phyloP scores from a whole-genome alignment of 2,329 filamentous ascomycete species.

The Tolypocladium guangdongense region DNA sequence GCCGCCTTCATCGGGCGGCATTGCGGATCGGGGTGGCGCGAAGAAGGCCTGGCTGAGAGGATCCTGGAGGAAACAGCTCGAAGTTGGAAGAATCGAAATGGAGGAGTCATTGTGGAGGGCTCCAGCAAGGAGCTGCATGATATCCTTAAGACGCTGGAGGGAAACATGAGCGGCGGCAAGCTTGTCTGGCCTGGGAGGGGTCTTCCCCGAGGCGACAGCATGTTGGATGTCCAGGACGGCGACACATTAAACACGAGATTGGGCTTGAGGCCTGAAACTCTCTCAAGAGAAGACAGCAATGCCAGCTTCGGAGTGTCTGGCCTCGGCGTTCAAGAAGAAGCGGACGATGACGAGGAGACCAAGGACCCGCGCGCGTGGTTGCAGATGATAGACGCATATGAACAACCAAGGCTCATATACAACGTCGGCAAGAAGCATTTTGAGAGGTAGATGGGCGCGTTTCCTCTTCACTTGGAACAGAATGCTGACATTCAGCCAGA shows the following conservation, averaged over 20 bases:
- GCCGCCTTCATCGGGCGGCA: constrained; percentile 86
- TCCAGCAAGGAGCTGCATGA: constrained; percentile 62
- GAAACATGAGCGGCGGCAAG: constrained; percentile 79
- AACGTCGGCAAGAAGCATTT: constrained; percentile 83
- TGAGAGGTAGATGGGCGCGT: constrained; percentile 45
- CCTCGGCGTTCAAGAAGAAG: constrained; percentile 40
- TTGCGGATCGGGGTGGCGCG: constrained; percentile 92
- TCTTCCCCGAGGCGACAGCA: constrained; percentile 46
- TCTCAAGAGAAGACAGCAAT: constrained; percentile 49
- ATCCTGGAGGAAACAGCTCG: constrained; percentile 87
- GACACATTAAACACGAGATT: constrained; percentile 44
- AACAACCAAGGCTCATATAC: constrained; percentile 71
- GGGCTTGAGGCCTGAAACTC: constrained; percentile 34
- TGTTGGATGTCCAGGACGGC: constrained; percentile 45
- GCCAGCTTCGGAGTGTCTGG: constrained; percentile 52
- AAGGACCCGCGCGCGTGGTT: constrained; percentile 73
- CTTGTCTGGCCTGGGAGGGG: constrained; percentile 42
- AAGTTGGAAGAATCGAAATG: constrained; percentile 82
- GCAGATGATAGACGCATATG: constrained; percentile 71
- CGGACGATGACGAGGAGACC: constrained; percentile 46
- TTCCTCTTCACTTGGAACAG: neutral
- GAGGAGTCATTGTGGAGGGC: constrained; percentile 85
- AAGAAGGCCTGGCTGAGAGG: constrained; percentile 85
- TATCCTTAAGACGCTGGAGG: constrained; percentile 75
- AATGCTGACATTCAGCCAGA: constrained; percentile 21